Evolutionary conservation across 345 rosid genomes (phyloP), one percentile per base, ranked within the genome.

Genomic region (Arabis alpina): DNA sequence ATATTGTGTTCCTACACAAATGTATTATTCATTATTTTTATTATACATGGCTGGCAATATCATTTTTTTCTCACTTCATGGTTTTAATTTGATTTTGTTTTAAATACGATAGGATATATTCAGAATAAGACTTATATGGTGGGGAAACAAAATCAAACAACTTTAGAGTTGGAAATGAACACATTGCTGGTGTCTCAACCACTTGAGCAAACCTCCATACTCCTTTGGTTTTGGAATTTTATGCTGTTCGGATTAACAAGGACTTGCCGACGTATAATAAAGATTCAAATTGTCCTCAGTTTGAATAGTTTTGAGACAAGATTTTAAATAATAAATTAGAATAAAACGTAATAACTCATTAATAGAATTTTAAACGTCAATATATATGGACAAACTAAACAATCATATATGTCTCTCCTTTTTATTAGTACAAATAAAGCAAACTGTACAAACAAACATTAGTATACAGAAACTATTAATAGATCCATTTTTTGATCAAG

Each of bases 181-280:
- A 23, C 12, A 16, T 16, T 49, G 44, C 15, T 66, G 32, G 30
- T 66, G 39, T 28, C 71, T 42, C 71, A 42, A 66, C 67, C 67
- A 62, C 71, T 54, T 52, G 40, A 51, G 28, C 40, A 52, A 40
- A 40, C 40, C 40, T 40, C 60, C 50, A 39, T 8, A 40, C 39
- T 19, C 23, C 23, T 19, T 19, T 19, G 23, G 23, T 25, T 65
- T 53, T 52, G 60, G 49, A n/a, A 24, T 52, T 66, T 50, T 40
- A 28, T 27, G 40, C 41, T 41, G 41, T 66, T 27, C 25, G 36
- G 57, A 50, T 12, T 13, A 12, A 36, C 23, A 64, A 49, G 16
- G 54, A 64, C 58, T 37, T 50, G 51, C 60, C 41, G 36, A 53
- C 61, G 12, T 66, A 50, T 9, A 39, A 37, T 4, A n/a, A 50